These are phyloP conservation scores for apple (Malus domestica) DNA, from an alignment of 306 rosid species.

Conservation along the genomic window ASM211411v1 NC_041791.1:36003001-36003500, in stretches of 20 bases:
- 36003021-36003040: background rate
- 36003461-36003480: background rate
- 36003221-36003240: background rate
- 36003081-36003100: background rate
- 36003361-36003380: background rate
- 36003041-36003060: background rate
- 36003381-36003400: background rate
- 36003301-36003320: background rate
- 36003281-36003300: background rate
- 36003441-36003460: background rate
- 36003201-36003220: background rate
- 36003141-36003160: background rate
- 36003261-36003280: background rate
- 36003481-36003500: background rate
- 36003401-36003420: background rate
- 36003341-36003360: background rate
- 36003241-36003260: background rate
- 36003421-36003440: background rate
- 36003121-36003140: background rate
- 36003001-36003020: background rate
- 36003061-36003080: background rate
- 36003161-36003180: background rate
- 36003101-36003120: background rate
- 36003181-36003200: background rate
- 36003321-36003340: background rate